Conservation (phyloP, 208 protist genomes). For the Novymonas esmeraldas region DNA sequence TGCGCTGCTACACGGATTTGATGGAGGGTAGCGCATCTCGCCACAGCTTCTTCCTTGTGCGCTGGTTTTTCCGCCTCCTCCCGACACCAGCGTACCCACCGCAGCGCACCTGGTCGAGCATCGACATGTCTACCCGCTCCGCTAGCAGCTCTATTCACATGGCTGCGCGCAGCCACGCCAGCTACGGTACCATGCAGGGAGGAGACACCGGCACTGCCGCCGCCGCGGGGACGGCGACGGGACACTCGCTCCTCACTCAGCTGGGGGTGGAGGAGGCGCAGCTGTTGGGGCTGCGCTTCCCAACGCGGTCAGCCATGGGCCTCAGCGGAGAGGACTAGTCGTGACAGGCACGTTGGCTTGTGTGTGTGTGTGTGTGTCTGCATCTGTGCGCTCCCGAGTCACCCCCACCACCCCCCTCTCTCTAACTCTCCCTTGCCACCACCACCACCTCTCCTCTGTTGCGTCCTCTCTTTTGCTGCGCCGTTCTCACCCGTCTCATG, state of each 20-base stretch:
- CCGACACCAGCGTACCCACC: constrained; percentile 63
- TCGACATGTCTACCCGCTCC: constrained; percentile 19
- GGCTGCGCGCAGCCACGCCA: constrained; percentile 16
- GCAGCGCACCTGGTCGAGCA: constrained; percentile 37
- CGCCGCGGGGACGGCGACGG: neutral
- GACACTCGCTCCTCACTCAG: constrained; percentile 26
- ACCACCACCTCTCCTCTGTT: too few species aligned
- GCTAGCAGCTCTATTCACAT: constrained; percentile 37
- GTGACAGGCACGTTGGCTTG: neutral
- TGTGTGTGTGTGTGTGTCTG: neutral
- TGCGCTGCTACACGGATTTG: constrained; percentile 39
- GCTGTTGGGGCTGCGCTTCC: constrained; percentile 62
- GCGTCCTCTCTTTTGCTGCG: too few species aligned
- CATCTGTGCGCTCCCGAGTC: neutral
- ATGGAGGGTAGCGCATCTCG: constrained; percentile 62
- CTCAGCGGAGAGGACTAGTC: neutral
- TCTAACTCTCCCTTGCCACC: too few species aligned
- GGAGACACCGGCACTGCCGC: neutral
- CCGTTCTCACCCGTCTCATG: too few species aligned
- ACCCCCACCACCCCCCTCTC: too few species aligned
- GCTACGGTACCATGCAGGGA: constrained; percentile 27
- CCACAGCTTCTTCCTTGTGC: constrained; percentile 45
- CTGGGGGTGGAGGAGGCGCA: constrained; percentile 48
- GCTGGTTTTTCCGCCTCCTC: constrained; percentile 81
- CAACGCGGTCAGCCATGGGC: constrained; percentile 48